These are phyloP conservation scores for Ceratobasidium theobromae DNA, from an alignment of 1,284 basidiomycete species.

Conservation along the genomic window DNA sequence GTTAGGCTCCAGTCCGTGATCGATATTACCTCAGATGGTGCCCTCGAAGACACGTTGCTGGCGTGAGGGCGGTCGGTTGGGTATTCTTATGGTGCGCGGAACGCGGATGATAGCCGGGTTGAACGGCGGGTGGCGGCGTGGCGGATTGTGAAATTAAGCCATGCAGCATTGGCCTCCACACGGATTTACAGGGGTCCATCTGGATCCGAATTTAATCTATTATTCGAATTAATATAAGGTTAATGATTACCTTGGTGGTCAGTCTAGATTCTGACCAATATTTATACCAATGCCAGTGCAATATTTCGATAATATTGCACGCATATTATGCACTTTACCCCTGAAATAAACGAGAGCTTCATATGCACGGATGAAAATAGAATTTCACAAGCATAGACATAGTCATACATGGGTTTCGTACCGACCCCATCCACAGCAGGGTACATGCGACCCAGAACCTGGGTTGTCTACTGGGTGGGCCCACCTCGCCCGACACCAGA, in stretches of 20 bases:
- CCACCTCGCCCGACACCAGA: slow-evolving; percentile 87
- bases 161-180: neutral
- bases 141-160: slow-evolving; percentile 7
- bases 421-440: slow-evolving; percentile 1
- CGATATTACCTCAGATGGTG: slow-evolving; percentile 4
- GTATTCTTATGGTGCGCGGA: neutral
- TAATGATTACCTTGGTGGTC: too few relatives aligned
- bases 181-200: too few relatives aligned
- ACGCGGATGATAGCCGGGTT: neutral
- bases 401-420: slow-evolving; percentile 22
- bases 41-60: slow-evolving; percentile 23
- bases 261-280: too few relatives aligned
- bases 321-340: neutral
- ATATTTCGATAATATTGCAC: too few relatives aligned
- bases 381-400: slow-evolving; percentile 26
- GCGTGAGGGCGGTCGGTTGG: slow-evolving; percentile 11
- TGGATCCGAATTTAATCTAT: neutral
- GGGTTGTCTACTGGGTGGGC: slow-evolving; percentile 51
- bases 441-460: neutral
- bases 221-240: too few relatives aligned
- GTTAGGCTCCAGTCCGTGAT: slow-evolving; percentile 1
- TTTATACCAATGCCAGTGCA: too few relatives aligned
- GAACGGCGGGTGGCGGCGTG: slow-evolving; percentile 17
- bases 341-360: slow-evolving; percentile 13
- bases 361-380: slow-evolving; percentile 16